A percentile compares a stretch with the other conserved stretches of the same genome.
Evolutionary conservation across 768 basidiomycete genomes (phyloP).

Genomic region (Leccinum subtestaceum): DNA sequence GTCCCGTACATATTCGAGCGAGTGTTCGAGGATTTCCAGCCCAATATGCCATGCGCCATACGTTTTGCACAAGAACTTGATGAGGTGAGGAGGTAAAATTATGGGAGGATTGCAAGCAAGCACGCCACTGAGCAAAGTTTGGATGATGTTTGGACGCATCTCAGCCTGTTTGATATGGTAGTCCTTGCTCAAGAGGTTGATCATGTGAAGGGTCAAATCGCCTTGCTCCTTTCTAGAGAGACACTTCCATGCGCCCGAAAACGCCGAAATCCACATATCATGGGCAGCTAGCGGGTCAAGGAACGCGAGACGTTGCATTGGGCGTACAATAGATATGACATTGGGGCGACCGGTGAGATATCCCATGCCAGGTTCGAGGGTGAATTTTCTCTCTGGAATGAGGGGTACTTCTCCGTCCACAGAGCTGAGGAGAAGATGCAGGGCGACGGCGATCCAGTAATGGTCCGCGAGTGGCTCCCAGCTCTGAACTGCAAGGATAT

Average conservation of each 20-base stretch:
- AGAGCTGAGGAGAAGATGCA: constrained; percentile 86
- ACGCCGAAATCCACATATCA: constrained; percentile 83
- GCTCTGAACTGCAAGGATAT: constrained; percentile 88
- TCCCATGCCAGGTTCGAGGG: constrained; percentile 31
- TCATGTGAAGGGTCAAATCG: constrained; percentile 86
- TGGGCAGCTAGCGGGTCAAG: constrained; percentile 77
- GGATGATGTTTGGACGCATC: constrained; percentile 86
- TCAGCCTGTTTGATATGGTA: constrained; percentile 89
- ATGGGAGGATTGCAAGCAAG: constrained; percentile 85
- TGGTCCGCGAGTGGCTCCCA: constrained; percentile 93
- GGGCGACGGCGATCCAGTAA: constrained; percentile 91
- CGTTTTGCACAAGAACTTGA: constrained; percentile 95
- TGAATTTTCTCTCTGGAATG: constrained; percentile 42
- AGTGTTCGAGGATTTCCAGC: constrained; percentile 78
- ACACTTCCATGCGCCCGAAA: constrained; percentile 82
- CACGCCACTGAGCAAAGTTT: constrained; percentile 82
- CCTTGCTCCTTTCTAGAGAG: constrained; percentile 84
- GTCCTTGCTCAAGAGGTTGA: constrained; percentile 87
- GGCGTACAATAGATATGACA: constrained; percentile 56
- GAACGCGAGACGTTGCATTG: constrained; percentile 80
- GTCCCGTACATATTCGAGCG: constrained; percentile 76
- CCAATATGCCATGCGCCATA: constrained; percentile 95
- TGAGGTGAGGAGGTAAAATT: constrained; percentile 87
- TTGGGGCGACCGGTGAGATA: constrained; percentile 45
- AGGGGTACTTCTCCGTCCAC: constrained; percentile 44